Evolutionary conservation across 306 rosid genomes (phyloP).

Genomic region (Senna siamea): DNA sequence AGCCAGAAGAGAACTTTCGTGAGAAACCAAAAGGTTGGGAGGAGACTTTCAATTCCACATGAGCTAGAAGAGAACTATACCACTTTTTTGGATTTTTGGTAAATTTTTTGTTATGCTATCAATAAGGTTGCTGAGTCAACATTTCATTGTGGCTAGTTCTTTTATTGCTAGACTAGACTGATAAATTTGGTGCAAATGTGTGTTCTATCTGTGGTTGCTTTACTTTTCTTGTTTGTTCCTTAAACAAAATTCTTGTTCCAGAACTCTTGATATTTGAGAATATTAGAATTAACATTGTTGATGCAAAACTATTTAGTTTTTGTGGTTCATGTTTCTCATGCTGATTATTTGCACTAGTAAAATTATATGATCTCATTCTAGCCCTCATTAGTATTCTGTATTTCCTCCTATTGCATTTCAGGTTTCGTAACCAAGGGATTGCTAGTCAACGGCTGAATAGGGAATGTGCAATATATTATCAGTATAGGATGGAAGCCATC

Average conservation of each 20-base stretch:
- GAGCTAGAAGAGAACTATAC: neutral
- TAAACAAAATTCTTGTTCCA: neutral
- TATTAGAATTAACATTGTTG: neutral
- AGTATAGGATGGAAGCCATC: constrained; percentile 27
- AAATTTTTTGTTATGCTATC: neutral
- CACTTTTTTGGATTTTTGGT: neutral
- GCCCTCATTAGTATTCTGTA: constrained; percentile 16
- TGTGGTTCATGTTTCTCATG: constrained; percentile 1
- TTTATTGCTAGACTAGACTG: no score
- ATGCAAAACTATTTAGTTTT: neutral
- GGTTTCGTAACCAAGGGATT: constrained; percentile 36
- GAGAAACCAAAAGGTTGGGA: no score
- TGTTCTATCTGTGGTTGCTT: neutral
- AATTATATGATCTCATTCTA: constrained; percentile 2
- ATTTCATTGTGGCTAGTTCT: neutral
- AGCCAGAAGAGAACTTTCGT: constrained; percentile 3
- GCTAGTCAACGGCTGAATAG: constrained; percentile 20
- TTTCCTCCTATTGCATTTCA: constrained; percentile 34
- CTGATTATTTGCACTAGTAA: neutral
- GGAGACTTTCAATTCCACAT: no score
- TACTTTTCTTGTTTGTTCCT: neutral
- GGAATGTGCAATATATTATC: constrained; percentile 30
- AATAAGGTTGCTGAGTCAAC: neutral
- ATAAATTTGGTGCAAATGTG: neutral
- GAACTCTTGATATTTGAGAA: neutral